Conservation (phyloP, 2,329 filamentous ascomycete species). For the Botryotinia narcissicola region DNA sequence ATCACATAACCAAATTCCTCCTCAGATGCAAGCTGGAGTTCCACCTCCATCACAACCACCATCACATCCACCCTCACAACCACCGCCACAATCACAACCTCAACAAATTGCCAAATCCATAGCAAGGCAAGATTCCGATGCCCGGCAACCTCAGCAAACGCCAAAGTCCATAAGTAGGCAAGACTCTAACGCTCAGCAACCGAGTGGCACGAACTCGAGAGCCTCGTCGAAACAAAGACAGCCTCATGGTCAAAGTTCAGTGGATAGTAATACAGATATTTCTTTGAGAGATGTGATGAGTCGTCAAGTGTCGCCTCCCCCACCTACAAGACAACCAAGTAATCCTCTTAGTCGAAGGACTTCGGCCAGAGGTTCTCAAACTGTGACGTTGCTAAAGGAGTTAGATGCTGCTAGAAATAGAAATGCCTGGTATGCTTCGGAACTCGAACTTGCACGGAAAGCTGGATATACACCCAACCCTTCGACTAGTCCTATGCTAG, state of each 20-base stretch:
- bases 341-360: constrained; percentile 60
- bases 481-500: constrained; percentile 68
- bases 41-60: constrained; percentile 7
- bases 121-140: constrained; percentile 29
- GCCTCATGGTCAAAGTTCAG: constrained; percentile 59
- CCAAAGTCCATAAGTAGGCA: constrained; percentile 35
- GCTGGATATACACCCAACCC: constrained; percentile 77
- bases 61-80: neutral
- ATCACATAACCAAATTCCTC: neutral
- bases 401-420: constrained; percentile 79
- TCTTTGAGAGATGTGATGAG: constrained; percentile 44
- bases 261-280: constrained; percentile 64
- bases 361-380: constrained; percentile 54
- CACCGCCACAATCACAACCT: constrained; percentile 7
- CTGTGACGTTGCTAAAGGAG: constrained; percentile 78
- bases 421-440: constrained; percentile 96
- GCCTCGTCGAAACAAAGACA: constrained; percentile 53
- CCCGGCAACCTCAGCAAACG: constrained; percentile 42
- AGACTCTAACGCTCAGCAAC: constrained; percentile 33
- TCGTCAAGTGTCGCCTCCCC: constrained; percentile 57
- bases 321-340: constrained; percentile 55
- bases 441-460: constrained; percentile 87
- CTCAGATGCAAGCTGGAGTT: constrained; percentile 5
- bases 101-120: constrained; percentile 39
- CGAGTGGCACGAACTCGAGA: constrained; percentile 33